Conservation (phyloP, 177 flowering plant genomes). For the Vitis hybrid region DNA sequence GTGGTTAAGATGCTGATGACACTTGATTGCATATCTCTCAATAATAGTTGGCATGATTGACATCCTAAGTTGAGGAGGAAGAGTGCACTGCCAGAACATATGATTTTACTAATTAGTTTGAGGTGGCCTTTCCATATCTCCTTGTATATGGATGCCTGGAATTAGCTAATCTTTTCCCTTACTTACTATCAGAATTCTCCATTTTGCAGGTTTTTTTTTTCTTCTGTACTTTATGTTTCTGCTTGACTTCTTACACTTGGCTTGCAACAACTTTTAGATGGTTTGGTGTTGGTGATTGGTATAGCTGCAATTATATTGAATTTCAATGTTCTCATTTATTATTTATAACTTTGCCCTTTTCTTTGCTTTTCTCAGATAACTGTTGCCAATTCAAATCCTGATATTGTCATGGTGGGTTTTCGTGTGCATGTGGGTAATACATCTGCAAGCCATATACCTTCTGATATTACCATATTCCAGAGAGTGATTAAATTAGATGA, state of each 20-base stretch:
- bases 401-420: slow-evolving; percentile 96
- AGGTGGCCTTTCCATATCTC: not conserved
- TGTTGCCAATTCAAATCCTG: slow-evolving; percentile 90
- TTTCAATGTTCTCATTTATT: not conserved
- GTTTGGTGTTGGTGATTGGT: not conserved
- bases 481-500: slow-evolving; percentile 90
- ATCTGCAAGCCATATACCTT: slow-evolving; percentile 87
- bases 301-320: not conserved
- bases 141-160: not conserved
- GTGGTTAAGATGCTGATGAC: too few species aligned
- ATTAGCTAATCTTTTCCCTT: not conserved
- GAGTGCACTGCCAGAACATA: not conserved
- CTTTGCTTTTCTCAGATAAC: slow-evolving; percentile 54
- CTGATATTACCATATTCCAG: slow-evolving; percentile 77
- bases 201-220: not conserved
- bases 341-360: not conserved
- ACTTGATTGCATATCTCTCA: not conserved
- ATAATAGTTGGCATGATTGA: not conserved
- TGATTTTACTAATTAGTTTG: not conserved
- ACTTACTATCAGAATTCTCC: not conserved
- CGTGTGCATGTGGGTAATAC: slow-evolving; percentile 94
- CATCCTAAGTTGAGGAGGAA: not conserved
- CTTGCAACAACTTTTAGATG: not conserved
- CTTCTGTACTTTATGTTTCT: not conserved
- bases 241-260: not conserved